Evolutionary conservation across 139 green algal genomes (phyloP), one percentile per base, ranked within the genome.

Genomic region (Micractinium conductrix): DNA sequence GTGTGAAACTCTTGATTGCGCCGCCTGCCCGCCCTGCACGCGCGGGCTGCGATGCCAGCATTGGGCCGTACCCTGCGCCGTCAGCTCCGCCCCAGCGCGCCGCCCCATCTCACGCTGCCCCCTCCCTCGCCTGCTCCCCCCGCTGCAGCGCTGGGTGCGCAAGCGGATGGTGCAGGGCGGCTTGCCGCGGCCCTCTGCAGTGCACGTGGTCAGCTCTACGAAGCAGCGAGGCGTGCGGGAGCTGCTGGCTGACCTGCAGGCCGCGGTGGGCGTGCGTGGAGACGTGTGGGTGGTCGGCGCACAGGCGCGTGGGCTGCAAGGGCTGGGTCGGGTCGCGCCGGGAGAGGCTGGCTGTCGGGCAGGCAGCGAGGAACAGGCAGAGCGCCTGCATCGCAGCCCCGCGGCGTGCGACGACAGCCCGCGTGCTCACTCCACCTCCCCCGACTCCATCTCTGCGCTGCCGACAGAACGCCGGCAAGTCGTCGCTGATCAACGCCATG

Each of bases 261-360:
- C 74, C 19, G 90, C 87, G 2, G 90, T 93, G 55, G 93, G 92
- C 24, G 28, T 28, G 24, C 85, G 92, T 42, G 96, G 95, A 19
- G 96, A 99, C 75, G 90, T 99, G 55, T 99, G 95, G 95, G 96
- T 99, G 55, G 92, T 99, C 42, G 92, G 92, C 17, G 88, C 92
- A 6, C 76, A 82, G 76, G 76, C 55, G 58, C 12, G 75, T 4
- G 4, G 16, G 44, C 44, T n/a, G n/a, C n/a, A n/a, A n/a, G n/a
- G n/a, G n/a, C n/a, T n/a, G n/a, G n/a, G n/a, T n/a, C n/a, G n/a
- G n/a, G n/a, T n/a, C n/a, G n/a, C n/a, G n/a, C n/a, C n/a, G n/a
- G n/a, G n/a, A n/a, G n/a, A n/a, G n/a, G n/a, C n/a, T n/a, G n/a
- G n/a, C n/a, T n/a, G n/a, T n/a, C n/a, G n/a, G n/a, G n/a, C n/a